Conservation (phyloP, 805 yeast species). For the Pichia exigua region DNA sequence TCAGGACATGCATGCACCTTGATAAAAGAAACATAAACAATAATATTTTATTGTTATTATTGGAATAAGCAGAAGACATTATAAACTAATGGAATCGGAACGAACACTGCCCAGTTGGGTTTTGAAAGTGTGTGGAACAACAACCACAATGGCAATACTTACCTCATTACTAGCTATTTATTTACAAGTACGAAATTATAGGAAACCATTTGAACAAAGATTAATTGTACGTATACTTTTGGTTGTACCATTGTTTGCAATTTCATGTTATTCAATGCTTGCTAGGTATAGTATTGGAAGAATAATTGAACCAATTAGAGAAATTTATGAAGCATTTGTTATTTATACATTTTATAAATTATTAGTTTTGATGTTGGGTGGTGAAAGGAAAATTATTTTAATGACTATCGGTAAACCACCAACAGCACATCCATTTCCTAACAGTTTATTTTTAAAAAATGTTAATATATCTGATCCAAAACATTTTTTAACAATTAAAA, state of each 20-base stretch:
- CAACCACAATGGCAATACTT: constrained; percentile 25
- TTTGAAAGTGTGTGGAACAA: constrained; percentile 1
- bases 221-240: constrained; percentile 73
- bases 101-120: constrained; percentile 1
- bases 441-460: constrained; percentile 42
- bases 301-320: constrained; percentile 68
- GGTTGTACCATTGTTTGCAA: constrained; percentile 74
- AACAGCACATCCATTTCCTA: constrained; percentile 51
- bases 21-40: not conserved
- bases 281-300: constrained; percentile 37
- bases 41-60: not conserved
- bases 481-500: constrained; percentile 65
- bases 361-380: constrained; percentile 79
- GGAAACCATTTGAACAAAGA: constrained; percentile 86
- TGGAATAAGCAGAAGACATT: not conserved
- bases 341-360: constrained; percentile 87
- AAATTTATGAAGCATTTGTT: constrained; percentile 92
- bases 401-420: constrained; percentile 56
- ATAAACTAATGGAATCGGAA: constrained; percentile 1
- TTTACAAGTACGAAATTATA: constrained; percentile 59
- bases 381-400: constrained; percentile 79
- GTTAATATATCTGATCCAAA: constrained; percentile 84
- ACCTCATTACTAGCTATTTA: constrained; percentile 40
- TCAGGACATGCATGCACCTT: not conserved
- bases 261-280: constrained; percentile 57